Percentiles rank a stretch among this genome's conserved stretches.
phyloP scores from a whole-genome alignment of 176 grass and related monocot genomes.

The Avena insularis region DNA sequence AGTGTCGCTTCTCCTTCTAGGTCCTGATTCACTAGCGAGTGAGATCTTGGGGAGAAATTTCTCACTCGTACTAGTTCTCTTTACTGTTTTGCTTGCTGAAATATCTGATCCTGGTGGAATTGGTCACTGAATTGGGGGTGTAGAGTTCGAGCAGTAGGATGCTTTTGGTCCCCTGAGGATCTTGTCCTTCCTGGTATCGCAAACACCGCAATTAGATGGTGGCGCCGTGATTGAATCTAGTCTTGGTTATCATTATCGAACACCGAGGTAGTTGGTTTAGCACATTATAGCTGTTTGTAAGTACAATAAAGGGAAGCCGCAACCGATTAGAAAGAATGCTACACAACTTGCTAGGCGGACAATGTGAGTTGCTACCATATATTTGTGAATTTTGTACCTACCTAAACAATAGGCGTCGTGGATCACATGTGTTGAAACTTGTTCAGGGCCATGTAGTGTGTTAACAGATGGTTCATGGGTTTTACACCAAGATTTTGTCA shows the following conservation, averaged over 20 bases:
- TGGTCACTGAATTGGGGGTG: slow-evolving; percentile 16
- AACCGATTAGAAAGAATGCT: not conserved
- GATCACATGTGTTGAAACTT: slow-evolving; percentile 6
- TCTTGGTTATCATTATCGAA: not conserved
- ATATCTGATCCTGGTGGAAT: not conserved
- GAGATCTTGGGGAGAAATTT: slow-evolving; percentile 26
- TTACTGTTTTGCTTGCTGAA: slow-evolving; percentile 1
- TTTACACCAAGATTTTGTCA: not conserved
- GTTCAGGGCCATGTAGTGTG: not conserved
- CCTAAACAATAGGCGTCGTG: not conserved
- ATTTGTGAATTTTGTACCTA: not conserved
- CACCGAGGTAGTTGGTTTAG: not conserved
- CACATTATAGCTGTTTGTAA: not conserved
- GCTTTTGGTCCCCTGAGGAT: not conserved
- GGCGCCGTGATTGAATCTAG: not conserved
- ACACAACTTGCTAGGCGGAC: not conserved
- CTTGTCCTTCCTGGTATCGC: not conserved
- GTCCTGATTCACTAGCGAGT: not conserved
- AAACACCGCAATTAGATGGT: not conserved
- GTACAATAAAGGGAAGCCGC: slow-evolving; percentile 13
- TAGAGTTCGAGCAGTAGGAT: not conserved
- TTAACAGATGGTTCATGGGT: not conserved
- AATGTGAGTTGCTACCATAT: not conserved
- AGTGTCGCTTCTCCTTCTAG: not conserved
- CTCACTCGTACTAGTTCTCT: not conserved